A percentile compares a stretch with the other conserved stretches of the same genome.
phyloP scores from a whole-genome alignment of 768 basidiomycete genomes.

The Xanthoconium stramineum region DNA sequence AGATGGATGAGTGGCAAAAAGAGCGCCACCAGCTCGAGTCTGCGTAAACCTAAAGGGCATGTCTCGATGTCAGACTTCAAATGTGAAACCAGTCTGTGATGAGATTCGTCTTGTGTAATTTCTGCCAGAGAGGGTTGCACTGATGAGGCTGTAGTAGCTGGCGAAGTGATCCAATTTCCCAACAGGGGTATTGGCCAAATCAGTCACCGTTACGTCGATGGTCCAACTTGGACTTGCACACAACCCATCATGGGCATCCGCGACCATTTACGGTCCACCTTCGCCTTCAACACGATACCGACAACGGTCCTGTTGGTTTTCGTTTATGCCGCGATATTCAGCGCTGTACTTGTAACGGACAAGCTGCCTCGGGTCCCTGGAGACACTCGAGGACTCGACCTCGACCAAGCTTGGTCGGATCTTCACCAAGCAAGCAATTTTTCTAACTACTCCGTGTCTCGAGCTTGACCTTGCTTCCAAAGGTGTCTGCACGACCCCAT shows the following conservation, averaged over 20 bases:
- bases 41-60: no score
- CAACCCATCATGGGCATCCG: conserved; percentile 24
- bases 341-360: conserved; percentile 47
- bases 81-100: no score
- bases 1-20: no score
- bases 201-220: neutral
- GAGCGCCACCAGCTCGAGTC: no score
- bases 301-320: conserved; percentile 45
- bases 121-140: no score
- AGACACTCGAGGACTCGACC: conserved; percentile 42
- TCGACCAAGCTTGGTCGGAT: conserved; percentile 56
- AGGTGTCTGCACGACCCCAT: conserved; percentile 70
- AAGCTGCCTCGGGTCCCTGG: conserved; percentile 43
- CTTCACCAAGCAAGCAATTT: conserved; percentile 45
- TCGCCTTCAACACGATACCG: conserved; percentile 41
- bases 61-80: no score
- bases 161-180: no score
- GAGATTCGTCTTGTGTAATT: no score
- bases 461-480: neutral
- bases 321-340: conserved; percentile 48
- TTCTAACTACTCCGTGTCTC: neutral
- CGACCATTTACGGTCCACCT: conserved; percentile 20
- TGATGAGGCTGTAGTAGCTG: no score
- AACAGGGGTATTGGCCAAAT: no score
- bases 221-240: neutral